These are phyloP conservation scores for Penicillium sp. DNA, from an alignment of 2,329 filamentous ascomycete species.

Conservation along the genomic window DNA sequence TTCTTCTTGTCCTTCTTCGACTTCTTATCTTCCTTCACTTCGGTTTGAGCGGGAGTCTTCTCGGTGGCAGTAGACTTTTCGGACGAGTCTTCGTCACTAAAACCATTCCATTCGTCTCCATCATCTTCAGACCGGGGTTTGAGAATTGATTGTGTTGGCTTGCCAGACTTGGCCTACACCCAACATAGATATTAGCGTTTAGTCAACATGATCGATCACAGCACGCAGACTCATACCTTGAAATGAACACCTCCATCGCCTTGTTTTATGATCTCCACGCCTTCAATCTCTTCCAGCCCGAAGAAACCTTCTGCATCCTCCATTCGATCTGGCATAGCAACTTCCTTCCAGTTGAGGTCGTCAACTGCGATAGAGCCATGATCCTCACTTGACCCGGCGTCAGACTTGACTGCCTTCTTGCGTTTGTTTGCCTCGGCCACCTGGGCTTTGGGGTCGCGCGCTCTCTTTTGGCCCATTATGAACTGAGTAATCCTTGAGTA, in stretches of 20 bases:
- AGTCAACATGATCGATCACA: constrained; percentile 1
- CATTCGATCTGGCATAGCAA: constrained; percentile 69
- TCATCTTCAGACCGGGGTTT: constrained; percentile 26
- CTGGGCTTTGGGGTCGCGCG: constrained; percentile 31
- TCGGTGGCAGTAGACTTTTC: constrained; percentile 14
- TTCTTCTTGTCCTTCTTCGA: constrained; percentile 17
- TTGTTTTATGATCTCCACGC: constrained; percentile 76
- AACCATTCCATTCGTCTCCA: constrained; percentile 64
- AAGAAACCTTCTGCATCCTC: constrained; percentile 93
- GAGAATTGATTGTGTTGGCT: constrained; percentile 33
- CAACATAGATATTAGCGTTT: not conserved
- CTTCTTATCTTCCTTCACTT: constrained; percentile 23
- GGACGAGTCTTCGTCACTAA: constrained; percentile 52
- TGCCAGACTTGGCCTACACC: constrained; percentile 36
- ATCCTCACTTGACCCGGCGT: constrained; percentile 16
- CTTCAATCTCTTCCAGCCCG: constrained; percentile 86
- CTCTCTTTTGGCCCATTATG: constrained; percentile 39
- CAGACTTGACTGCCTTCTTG: constrained; percentile 28
- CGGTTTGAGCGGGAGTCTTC: constrained; percentile 9
- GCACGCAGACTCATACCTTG: constrained; percentile 31
- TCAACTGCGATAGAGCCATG: constrained; percentile 44
- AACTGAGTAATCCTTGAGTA: not conserved
- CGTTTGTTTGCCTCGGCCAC: constrained; percentile 36
- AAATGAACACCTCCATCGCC: constrained; percentile 51
- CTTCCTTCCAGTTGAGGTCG: constrained; percentile 61